Percentiles rank a stretch among this genome's conserved stretches.
Evolutionary conservation across 1,284 basidiomycete genomes (phyloP).

Genomic region (Cutaneotrichosporon mucoides): DNA sequence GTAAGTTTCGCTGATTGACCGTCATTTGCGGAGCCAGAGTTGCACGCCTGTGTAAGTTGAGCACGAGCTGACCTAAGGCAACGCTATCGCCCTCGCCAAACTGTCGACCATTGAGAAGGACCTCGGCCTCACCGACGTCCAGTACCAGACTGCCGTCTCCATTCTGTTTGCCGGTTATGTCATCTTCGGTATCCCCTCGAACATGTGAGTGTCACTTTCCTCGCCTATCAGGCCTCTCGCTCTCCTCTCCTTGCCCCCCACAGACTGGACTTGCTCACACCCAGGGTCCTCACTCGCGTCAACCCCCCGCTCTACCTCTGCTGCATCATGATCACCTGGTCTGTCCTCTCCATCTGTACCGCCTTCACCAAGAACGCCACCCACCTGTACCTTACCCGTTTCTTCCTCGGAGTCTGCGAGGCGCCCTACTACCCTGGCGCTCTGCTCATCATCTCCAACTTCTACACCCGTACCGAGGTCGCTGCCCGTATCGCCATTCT

Average conservation of each 20-base stretch:
- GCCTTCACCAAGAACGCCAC: constrained; percentile 29
- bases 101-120: constrained; percentile 23
- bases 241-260: too few relatives aligned
- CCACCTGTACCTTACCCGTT: constrained; percentile 33
- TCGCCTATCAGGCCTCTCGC: too few relatives aligned
- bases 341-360: constrained; percentile 21
- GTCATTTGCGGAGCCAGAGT: background rate
- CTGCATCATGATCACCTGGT: constrained; percentile 32
- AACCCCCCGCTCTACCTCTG: constrained; percentile 36
- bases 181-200: constrained; percentile 39
- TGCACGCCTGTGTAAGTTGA: too few relatives aligned
- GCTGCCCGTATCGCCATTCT: constrained; percentile 40
- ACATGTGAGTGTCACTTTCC: constrained; percentile 13
- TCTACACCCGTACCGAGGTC: constrained; percentile 45
- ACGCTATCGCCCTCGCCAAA: constrained; percentile 28
- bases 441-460: constrained; percentile 40
- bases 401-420: constrained; percentile 42
- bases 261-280: too few relatives aligned
- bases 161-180: constrained; percentile 47
- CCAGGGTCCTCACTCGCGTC: constrained; percentile 30
- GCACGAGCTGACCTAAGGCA: background rate
- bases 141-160: constrained; percentile 39
- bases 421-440: constrained; percentile 39
- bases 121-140: constrained; percentile 29
- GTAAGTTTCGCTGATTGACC: background rate